Base-by-base conservation (phyloP, 805 yeast genomes). In the Candida gorgasii region DNA sequence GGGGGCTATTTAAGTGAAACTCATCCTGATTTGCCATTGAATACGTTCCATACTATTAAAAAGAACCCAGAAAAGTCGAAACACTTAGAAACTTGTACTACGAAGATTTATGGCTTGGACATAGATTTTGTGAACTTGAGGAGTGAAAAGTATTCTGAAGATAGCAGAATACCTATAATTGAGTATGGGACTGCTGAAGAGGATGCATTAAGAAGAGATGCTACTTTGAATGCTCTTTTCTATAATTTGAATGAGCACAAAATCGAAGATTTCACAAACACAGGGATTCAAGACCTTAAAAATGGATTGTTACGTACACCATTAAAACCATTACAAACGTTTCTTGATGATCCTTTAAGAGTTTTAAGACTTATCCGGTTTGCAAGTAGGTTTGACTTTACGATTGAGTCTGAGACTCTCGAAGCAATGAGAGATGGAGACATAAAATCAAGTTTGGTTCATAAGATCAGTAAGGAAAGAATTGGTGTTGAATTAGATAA, bases 11-110 rank as follows among this genome's bases (percentile, higher is more conserved):
- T 69, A 17, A 51, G 46, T 5, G 44, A 46, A 14, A 51, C 55
- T 72, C 46, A 55, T 44, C 48, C 61, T 45, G 49, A 56, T 40
- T 43, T 56, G n/a, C 27, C 46, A 11, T n/a, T 49, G 3, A 59
- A 53, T 12, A 59, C 58, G 39, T 60, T 54, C 31, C 96, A 90
- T 58, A 86, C 84, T 44, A 89, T 93, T 48, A 89, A 86, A 47
- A 82, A 83, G 59, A 93, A 95, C 62, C 99, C 99, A 0, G 97
- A 87, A 49, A 92, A 90, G 61, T 86, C 96, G 1, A 95, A 93
- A 65, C 99, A 93, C 67, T 68, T 93, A 52, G 99, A 93, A 55
- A 95, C 99, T 1, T 95, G 97, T 31, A 93, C 97, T 3, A 89
- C 97, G 1, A 86, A 82, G 54, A 63, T 93, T 8, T 87, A 76